A percentile compares a stretch with the other conserved stretches of the same genome.
Conservation (phyloP, 192 early-diverging fungal genomes). For the Coemansia sp. region DNA sequence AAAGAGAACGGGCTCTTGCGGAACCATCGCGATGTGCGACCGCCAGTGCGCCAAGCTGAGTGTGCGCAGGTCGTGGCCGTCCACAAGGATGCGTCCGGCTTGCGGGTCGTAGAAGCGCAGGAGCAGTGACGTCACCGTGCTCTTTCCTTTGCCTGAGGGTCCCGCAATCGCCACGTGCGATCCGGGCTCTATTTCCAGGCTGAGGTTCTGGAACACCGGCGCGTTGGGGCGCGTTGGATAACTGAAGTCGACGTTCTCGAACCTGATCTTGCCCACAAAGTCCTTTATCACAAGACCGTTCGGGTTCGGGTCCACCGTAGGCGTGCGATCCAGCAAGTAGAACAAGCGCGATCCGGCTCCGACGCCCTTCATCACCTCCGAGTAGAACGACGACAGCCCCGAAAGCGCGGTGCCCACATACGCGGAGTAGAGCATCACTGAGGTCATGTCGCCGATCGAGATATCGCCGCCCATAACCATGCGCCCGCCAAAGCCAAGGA, state of each 20-base stretch:
- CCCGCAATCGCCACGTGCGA: slow-evolving; percentile 59
- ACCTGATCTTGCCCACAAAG: slow-evolving; percentile 56
- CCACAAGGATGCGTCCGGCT: slow-evolving; percentile 60
- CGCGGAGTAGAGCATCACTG: slow-evolving; percentile 69
- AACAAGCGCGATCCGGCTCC: slow-evolving; percentile 66
- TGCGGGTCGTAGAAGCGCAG: slow-evolving; percentile 76
- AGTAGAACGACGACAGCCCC: slow-evolving; percentile 66
- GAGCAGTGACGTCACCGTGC: slow-evolving; percentile 64
- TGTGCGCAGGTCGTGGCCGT: slow-evolving; percentile 62
- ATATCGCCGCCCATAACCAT: slow-evolving; percentile 65
- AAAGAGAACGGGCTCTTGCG: slow-evolving; percentile 78
- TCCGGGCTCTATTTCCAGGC: slow-evolving; percentile 60
- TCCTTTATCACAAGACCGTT: slow-evolving; percentile 17
- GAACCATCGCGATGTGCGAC: slow-evolving; percentile 65
- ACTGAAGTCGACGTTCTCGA: slow-evolving; percentile 63
- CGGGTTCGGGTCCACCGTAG: slow-evolving; percentile 33
- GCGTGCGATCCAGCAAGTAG: slow-evolving; percentile 59
- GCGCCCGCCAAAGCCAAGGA: slow-evolving; percentile 66
- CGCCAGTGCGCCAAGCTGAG: slow-evolving; percentile 63
- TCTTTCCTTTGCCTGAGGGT: slow-evolving; percentile 68
- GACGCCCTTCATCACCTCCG: slow-evolving; percentile 74
- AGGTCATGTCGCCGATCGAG: slow-evolving; percentile 68
- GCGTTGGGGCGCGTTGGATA: slow-evolving; percentile 68
- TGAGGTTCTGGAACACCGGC: slow-evolving; percentile 60
- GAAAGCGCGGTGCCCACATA: slow-evolving; percentile 64